Evolutionary conservation across 495 filamentous ascomycete species (phyloP), one percentile per base, ranked within the genome.

Genomic region (Chaetomium fimeti): DNA sequence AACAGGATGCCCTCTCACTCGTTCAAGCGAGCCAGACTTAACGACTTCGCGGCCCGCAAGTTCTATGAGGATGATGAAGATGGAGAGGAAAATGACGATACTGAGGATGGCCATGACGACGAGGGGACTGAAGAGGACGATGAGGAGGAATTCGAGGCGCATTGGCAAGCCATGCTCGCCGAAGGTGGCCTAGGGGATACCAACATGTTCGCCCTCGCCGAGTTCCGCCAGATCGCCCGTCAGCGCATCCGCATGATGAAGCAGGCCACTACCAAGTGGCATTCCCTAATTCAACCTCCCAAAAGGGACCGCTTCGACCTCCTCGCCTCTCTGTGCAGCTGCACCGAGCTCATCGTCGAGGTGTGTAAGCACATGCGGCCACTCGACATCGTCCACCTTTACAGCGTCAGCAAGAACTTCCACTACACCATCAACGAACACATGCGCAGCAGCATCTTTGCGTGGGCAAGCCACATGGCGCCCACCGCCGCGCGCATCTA

Each of bases 361-460:
- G 63, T 89, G 25, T 76, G 79, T 61, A 78, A 77, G 54, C 73
- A 80, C 45, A 81, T 90, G 54, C 62, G 69, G 12, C 68, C 83
- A 4, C 61, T 74, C 5, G 79, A 84, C 48, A 71, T 89, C 16
- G 51, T 88, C 58, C 75, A 73, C 20, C 78, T 90, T 20, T 87
- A 86, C 73, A 71, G 82, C 66, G 81, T 85, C 59, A 83, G 80
- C 64, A 83, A 79, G 58, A 68, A 75, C 45, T 88, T 88, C 72
- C 81, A 88, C 69, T 47, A 66, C 12, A 73, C 82, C 49, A 63
- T 87, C 65, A 82, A 85, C 62, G 48, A 61, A 28, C 67, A 83
- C 68, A 70, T 83, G 56, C 60, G 73, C 27, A 76, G 77, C 63
- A 74, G 76, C 57, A 67, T 77, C 40, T 40, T 62, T 15, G 32